Conservation (phyloP, 345 rosid species). For the Arabis hirsuta region DNA sequence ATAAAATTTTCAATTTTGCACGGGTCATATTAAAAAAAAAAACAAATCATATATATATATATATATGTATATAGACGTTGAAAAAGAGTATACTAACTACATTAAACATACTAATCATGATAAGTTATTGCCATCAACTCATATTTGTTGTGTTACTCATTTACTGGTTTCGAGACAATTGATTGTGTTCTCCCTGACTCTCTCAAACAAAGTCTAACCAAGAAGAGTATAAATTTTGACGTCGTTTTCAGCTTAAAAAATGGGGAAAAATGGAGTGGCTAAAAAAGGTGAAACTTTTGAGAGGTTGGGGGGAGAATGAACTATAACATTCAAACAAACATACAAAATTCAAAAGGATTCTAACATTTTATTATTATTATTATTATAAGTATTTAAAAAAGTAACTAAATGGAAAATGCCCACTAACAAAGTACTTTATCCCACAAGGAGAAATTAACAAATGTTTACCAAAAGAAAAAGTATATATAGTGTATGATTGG, state of each 20-base stretch:
- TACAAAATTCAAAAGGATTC: constrained; percentile 30
- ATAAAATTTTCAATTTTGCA: too few relatives aligned
- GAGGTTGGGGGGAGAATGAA: constrained; percentile 38
- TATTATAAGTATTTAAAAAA: constrained; percentile 26
- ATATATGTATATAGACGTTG: not conserved
- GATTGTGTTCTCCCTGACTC: not conserved
- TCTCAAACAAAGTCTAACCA: not conserved
- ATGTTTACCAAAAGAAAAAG: constrained; percentile 38
- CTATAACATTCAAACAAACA: constrained; percentile 31
- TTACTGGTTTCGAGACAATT: not conserved
- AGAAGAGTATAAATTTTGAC: constrained; percentile 12
- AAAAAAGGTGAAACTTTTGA: constrained; percentile 41
- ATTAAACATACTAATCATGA: not conserved
- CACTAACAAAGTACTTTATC: constrained; percentile 62
- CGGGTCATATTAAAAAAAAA: not conserved
- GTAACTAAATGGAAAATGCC: constrained; percentile 58
- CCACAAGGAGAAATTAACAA: constrained; percentile 41
- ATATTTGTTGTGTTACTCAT: not conserved
- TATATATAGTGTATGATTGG: constrained; percentile 50
- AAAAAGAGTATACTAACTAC: not conserved
- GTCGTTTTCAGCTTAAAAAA: constrained; percentile 29
- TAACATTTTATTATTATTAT: not conserved
- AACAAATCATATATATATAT: too few relatives aligned
- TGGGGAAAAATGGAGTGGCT: not conserved
- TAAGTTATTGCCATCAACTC: not conserved